Percentiles rank a stretch among this genome's conserved stretches.
These are phyloP conservation scores for Pythium plurisporium DNA, from an alignment of 352 stramenopile species.

Conservation along the genomic window DNA sequence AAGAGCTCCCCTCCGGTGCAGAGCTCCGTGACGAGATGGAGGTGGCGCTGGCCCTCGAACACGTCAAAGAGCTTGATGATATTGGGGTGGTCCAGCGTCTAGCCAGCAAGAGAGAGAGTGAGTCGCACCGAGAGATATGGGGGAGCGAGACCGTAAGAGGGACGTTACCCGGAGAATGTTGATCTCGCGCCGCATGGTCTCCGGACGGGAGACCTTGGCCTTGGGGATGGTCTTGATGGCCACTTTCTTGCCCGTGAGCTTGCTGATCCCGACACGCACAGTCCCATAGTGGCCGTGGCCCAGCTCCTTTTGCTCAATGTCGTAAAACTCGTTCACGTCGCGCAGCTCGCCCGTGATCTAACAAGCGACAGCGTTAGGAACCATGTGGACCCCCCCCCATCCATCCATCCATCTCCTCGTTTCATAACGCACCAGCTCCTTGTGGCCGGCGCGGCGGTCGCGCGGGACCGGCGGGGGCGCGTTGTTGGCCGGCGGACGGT, in stretches of 20 bases:
- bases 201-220: conserved; percentile 92
- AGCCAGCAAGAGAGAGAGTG: not conserved
- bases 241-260: conserved; percentile 90
- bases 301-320: conserved; percentile 87
- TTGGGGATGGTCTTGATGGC: conserved; percentile 99
- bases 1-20: conserved; percentile 97
- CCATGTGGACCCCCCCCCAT: not conserved
- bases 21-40: conserved; percentile 97
- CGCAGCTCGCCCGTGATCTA: conserved; percentile 81
- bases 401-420: not conserved
- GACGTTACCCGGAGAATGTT: conserved; percentile 87
- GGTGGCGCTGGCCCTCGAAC: conserved; percentile 95
- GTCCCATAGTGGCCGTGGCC: conserved; percentile 95
- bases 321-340: conserved; percentile 83
- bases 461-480: conserved; percentile 30
- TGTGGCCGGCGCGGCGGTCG: conserved; percentile 46
- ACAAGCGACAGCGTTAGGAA: not conserved
- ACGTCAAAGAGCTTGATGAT: conserved; percentile 98
- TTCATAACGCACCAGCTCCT: conserved; percentile 47
- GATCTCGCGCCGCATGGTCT: conserved; percentile 94
- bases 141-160: too few species aligned
- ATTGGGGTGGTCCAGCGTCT: conserved; percentile 93
- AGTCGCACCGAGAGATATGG: too few species aligned
- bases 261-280: conserved; percentile 94
- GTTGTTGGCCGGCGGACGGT: conserved; percentile 2